Conservation (phyloP, 345 rosid genomes). For the Erysimum cheiranthoides region DNA sequence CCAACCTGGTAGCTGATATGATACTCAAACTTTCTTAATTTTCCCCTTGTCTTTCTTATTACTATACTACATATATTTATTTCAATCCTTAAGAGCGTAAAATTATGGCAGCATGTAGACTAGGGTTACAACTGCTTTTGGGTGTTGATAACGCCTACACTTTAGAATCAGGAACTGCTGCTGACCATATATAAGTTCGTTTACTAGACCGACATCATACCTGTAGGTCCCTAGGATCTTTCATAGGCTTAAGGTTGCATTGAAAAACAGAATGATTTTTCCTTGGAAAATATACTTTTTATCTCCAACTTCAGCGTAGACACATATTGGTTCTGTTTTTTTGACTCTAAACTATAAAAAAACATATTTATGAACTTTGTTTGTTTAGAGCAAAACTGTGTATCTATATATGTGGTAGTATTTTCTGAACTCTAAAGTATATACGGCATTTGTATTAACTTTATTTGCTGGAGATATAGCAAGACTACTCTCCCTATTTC, state of each 20-base stretch:
- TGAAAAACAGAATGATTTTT: neutral
- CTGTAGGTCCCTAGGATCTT: neutral
- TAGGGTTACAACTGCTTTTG: neutral
- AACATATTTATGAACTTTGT: slow-evolving; percentile 7
- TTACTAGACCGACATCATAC: slow-evolving; percentile 16
- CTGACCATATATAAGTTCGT: neutral
- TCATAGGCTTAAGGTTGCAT: neutral
- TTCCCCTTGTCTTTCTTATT: neutral
- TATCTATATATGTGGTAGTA: neutral
- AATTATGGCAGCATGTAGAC: neutral
- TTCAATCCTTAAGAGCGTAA: neutral
- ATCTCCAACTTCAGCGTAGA: slow-evolving; percentile 11
- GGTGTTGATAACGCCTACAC: slow-evolving; percentile 1
- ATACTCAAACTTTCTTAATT: slow-evolving; percentile 6
- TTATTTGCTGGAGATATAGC: slow-evolving; percentile 5
- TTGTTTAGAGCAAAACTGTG: neutral
- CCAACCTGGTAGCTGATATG: slow-evolving; percentile 70
- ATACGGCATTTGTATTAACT: neutral
- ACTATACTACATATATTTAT: neutral
- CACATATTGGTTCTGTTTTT: neutral
- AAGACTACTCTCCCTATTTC: neutral
- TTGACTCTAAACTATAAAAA: neutral
- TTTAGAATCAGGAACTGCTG: neutral
- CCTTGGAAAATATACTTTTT: neutral
- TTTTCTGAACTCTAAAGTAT: neutral